These are phyloP conservation scores for Zygoascus meyerae DNA, from an alignment of 1,139 yeast genomes.

Conservation along the genomic window DNA sequence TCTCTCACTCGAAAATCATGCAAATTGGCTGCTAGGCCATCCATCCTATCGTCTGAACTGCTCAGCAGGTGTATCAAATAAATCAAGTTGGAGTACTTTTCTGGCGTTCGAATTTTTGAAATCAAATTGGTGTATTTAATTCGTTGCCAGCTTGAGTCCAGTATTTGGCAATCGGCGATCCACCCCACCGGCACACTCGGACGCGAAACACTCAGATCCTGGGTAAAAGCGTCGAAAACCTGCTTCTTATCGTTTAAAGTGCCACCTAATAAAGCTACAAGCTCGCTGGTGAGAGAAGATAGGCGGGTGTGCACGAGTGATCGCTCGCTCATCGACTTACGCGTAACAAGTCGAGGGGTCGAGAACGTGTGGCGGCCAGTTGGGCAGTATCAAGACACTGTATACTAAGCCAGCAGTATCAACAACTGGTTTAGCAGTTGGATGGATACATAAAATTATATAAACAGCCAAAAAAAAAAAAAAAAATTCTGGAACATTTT, in stretches of 20 bases:
- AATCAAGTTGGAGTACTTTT: neutral
- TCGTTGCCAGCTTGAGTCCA: neutral
- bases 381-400: too few relatives aligned
- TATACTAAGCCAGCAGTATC: too few relatives aligned
- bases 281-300: too few relatives aligned
- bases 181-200: conserved; percentile 2
- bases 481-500: neutral
- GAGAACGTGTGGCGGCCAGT: too few relatives aligned
- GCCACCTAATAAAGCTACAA: too few relatives aligned
- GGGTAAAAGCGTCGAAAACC: too few relatives aligned
- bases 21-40: conserved; percentile 6
- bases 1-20: conserved; percentile 1
- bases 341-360: too few relatives aligned
- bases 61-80: conserved; percentile 6
- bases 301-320: too few relatives aligned
- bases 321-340: too few relatives aligned
- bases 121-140: conserved; percentile 6
- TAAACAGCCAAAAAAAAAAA: neutral
- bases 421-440: neutral
- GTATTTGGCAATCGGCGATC: conserved; percentile 2
- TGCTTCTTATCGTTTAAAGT: too few relatives aligned
- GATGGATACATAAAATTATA: neutral
- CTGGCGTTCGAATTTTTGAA: conserved; percentile 2
- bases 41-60: conserved; percentile 5
- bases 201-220: neutral